Percentiles rank a stretch among this genome's conserved stretches.
phyloP scores from a whole-genome alignment of 805 yeast genomes.

The Helenozyma baotianmanensis region DNA sequence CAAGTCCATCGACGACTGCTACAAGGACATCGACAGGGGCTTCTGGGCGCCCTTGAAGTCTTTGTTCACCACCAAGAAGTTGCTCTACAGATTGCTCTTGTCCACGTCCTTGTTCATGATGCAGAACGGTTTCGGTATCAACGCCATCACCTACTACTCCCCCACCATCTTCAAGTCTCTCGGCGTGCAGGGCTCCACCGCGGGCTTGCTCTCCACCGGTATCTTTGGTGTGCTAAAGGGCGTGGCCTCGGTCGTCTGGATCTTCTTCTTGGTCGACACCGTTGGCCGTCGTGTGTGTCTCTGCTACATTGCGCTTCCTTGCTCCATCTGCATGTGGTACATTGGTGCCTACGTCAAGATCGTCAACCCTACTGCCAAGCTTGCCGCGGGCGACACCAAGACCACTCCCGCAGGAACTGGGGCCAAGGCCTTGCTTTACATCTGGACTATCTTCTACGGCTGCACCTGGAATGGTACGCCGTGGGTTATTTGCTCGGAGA shows the following conservation, averaged over 20 bases:
- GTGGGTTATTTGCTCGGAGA: constrained; percentile 45
- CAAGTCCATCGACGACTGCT: constrained; percentile 20
- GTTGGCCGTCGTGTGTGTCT: constrained; percentile 44
- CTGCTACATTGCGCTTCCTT: constrained; percentile 32
- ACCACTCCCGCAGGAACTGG: constrained; percentile 37
- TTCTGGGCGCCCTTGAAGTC: constrained; percentile 37
- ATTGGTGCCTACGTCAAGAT: constrained; percentile 45
- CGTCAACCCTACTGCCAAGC: constrained; percentile 22
- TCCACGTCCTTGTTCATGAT: constrained; percentile 37
- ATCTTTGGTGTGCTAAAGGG: constrained; percentile 49
- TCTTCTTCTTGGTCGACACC: constrained; percentile 42
- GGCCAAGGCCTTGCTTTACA: constrained; percentile 42
- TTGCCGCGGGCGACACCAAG: constrained; percentile 19
- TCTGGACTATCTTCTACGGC: constrained; percentile 44
- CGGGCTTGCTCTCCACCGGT: constrained; percentile 49
- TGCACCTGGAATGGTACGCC: constrained; percentile 45
- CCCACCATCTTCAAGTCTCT: constrained; percentile 46
- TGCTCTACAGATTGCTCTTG: constrained; percentile 33
- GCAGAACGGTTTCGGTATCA: constrained; percentile 47
- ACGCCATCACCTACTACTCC: constrained; percentile 51
- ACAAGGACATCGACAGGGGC: constrained; percentile 32
- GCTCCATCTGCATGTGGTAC: constrained; percentile 44
- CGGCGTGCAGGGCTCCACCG: constrained; percentile 43
- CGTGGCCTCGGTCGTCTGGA: constrained; percentile 41
- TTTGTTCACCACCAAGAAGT: constrained; percentile 23